phyloP scores from a whole-genome alignment of 148 eudicot species.

The Rhododendron ovatum region DNA sequence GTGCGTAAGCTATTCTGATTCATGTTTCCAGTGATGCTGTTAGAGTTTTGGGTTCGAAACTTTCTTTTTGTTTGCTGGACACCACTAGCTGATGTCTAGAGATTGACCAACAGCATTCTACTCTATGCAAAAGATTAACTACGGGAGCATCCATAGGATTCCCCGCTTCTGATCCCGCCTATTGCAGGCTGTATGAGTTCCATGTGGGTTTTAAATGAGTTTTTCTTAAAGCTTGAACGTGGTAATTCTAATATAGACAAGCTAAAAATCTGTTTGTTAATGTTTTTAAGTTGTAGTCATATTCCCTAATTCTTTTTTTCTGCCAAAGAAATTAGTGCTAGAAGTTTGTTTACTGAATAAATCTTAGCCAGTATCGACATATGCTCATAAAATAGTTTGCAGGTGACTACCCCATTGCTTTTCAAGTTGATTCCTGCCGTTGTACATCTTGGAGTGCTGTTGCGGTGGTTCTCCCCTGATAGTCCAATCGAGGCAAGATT shows the following conservation, averaged over 20 bases:
- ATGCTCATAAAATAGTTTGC: conserved; percentile 11
- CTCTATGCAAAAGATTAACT: not conserved
- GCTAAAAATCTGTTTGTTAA: not conserved
- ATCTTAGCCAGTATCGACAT: not conserved
- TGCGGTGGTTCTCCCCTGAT: conserved; percentile 93
- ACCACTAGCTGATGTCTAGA: not conserved
- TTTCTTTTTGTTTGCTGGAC: not conserved
- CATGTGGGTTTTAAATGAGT: not conserved
- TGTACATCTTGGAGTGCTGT: conserved; percentile 83
- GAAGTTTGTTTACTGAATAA: not conserved
- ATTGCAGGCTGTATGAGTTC: not conserved
- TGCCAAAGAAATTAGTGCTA: not conserved
- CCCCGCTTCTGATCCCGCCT: not conserved
- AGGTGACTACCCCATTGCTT: conserved; percentile 97
- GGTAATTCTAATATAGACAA: not conserved
- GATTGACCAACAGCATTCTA: not conserved
- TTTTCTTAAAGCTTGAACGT: not conserved
- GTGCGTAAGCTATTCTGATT: conserved; percentile 29
- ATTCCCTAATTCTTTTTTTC: not conserved
- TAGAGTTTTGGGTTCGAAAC: not conserved
- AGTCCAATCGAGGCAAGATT: conserved; percentile 61
- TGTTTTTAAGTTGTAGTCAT: not conserved
- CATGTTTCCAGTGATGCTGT: not conserved
- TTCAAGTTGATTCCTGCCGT: conserved; percentile 96
- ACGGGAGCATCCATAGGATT: not conserved